Evolutionary conservation across 164 flowering plant genomes (phyloP).

Genomic region (Chimonanthus salicifolius): DNA sequence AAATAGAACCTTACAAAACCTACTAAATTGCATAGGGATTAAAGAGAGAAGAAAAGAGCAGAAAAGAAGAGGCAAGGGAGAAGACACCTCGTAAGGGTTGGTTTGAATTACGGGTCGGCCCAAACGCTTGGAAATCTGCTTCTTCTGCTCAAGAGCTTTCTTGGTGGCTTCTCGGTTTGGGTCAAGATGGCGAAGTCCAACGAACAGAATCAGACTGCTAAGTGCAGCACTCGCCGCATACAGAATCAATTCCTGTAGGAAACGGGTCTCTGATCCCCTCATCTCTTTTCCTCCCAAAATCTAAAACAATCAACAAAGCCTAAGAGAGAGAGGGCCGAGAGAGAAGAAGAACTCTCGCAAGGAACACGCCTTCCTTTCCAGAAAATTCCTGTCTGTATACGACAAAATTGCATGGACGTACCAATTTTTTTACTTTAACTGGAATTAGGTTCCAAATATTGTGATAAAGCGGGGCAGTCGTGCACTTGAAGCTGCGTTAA

Average conservation of each 20-base stretch:
- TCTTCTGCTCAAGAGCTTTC: slow-evolving; percentile 79
- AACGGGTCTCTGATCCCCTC: slow-evolving; percentile 26
- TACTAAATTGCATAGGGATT: background rate
- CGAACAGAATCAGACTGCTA: slow-evolving; percentile 71
- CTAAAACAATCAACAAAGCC: no score
- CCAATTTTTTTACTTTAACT: no score
- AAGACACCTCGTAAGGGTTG: slow-evolving; percentile 70
- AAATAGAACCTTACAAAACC: no score
- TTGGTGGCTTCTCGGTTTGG: slow-evolving; percentile 85
- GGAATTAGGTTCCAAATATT: no score
- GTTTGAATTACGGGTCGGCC: slow-evolving; percentile 88
- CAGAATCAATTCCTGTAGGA: slow-evolving; percentile 60
- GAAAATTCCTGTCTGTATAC: no score
- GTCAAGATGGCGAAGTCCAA: slow-evolving; percentile 76
- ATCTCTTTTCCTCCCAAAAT: background rate
- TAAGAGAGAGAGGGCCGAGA: no score
- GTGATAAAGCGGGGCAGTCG: no score
- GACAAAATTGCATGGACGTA: no score
- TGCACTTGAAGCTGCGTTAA: no score
- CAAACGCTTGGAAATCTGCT: slow-evolving; percentile 77
- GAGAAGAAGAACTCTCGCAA: no score
- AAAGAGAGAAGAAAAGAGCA: background rate
- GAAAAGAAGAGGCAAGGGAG: background rate
- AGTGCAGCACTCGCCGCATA: slow-evolving; percentile 92
- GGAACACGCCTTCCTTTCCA: no score